These are phyloP conservation scores for Chaetomium tenue DNA, from an alignment of 495 filamentous ascomycete species.

Conservation along the genomic window DNA sequence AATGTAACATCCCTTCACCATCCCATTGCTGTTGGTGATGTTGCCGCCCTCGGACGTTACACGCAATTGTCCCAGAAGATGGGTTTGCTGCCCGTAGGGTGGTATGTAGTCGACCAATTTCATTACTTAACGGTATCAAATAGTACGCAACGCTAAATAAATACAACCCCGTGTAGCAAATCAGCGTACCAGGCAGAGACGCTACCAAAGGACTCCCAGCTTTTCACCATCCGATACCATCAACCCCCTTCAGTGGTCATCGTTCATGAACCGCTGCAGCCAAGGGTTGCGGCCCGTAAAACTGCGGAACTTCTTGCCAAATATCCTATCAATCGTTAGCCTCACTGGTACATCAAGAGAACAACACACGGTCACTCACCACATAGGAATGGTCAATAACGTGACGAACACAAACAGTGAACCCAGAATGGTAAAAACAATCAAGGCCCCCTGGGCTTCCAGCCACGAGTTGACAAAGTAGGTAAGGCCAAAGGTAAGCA, in stretches of 20 bases:
- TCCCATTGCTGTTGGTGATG: too few relatives aligned
- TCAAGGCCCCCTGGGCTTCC: constrained; percentile 43
- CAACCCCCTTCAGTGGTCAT: constrained; percentile 28
- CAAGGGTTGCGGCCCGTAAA: constrained; percentile 48
- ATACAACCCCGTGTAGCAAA: too few relatives aligned
- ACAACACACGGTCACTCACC: constrained; percentile 28
- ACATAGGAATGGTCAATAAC: constrained; percentile 52
- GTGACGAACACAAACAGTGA: constrained; percentile 47
- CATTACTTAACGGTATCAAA: neutral
- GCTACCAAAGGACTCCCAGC: neutral
- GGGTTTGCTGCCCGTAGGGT: too few relatives aligned
- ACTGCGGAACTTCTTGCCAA: constrained; percentile 49
- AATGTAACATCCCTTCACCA: neutral
- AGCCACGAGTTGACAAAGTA: constrained; percentile 57
- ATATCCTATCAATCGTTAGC: constrained; percentile 36
- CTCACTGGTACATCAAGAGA: neutral
- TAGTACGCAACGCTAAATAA: too few relatives aligned
- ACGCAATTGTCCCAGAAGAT: too few relatives aligned
- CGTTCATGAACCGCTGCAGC: constrained; percentile 52
- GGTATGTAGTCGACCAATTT: neutral
- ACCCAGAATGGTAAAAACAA: constrained; percentile 54
- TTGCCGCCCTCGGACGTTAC: too few relatives aligned
- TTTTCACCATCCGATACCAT: neutral
- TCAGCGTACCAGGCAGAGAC: neutral
- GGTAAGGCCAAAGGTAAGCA: constrained; percentile 54